Base-by-base conservation (phyloP, 768 basidiomycete species). In the Kondoa subrosea region DNA sequence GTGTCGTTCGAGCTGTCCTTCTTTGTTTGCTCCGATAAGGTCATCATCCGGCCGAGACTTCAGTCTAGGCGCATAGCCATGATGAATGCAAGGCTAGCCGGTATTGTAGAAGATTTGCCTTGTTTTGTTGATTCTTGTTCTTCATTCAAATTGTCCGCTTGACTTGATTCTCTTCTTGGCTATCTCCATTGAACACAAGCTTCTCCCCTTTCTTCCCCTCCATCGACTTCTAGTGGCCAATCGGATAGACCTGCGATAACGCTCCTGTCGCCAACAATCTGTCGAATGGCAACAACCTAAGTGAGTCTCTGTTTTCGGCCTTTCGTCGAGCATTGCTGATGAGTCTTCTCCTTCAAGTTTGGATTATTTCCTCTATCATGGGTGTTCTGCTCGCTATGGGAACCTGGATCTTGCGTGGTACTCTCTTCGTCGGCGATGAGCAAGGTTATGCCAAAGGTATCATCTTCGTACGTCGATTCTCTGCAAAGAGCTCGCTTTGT, bases 241-340 rank as follows among this genome's bases (percentile, higher is more conserved):
- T n/a, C n/a, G n/a, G n/a, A n/a, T n/a, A n/a, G n/a, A 81, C 81
- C 1, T 81, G 80, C 68, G 81, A 81, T 70, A 75, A 77, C 65
- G 69, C 71, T 2, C 69, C 57, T 30, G 68, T 68, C 40, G 69
- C 69, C 59, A 73, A 76, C 69, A 76, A 58, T 81, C 81, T 1
- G 81, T 81, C 27, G 81, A 81, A 68, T 81, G 81, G 81, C 80
- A 81, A 72, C 72, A 81, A 21, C 79, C 81, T 21, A 81, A 80
- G 73, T 81, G 4, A 81, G 80, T 80, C 76, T 81, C 67, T 77
- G 81, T 69, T 79, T 78, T 4, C 58, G 4, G 12, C 25, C 25
- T 31, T 25, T 59, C 58, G n/a, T n/a, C n/a, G n/a, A n/a, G 58
- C 25, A 25, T 59, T 31, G 14, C 25, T 12, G 14, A 31, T 31